Conservation (phyloP, 2,329 filamentous ascomycete genomes). For the Trichoderma semiorbis region DNA sequence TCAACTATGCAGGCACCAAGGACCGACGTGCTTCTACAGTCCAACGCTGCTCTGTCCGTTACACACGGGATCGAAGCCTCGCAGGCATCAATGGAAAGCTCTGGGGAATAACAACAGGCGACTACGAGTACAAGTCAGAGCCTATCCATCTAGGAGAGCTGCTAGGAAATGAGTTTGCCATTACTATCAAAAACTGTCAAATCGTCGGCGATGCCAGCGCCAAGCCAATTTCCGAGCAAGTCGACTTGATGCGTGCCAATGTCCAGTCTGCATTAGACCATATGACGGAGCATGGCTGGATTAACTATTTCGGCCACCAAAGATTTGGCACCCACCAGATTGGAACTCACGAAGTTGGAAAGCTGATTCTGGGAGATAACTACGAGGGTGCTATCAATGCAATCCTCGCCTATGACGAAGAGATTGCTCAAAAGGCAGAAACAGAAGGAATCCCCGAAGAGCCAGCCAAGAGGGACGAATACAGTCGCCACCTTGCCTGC, state of each 20-base stretch:
- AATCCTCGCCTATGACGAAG: slow-evolving; percentile 69
- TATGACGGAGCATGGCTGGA: slow-evolving; percentile 73
- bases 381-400: slow-evolving; percentile 76
- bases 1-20: slow-evolving; percentile 80
- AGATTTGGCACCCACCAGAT: slow-evolving; percentile 86
- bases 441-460: slow-evolving; percentile 37
- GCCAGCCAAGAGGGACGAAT: slow-evolving; percentile 69
- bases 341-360: slow-evolving; percentile 80
- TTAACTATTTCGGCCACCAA: slow-evolving; percentile 98
- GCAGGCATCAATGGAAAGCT: slow-evolving; percentile 60
- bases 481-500: slow-evolving; percentile 73
- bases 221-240: slow-evolving; percentile 27
- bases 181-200: slow-evolving; percentile 82
- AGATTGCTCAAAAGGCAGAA: slow-evolving; percentile 49
- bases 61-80: slow-evolving; percentile 55
- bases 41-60: slow-evolving; percentile 69
- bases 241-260: slow-evolving; percentile 34
- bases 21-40: slow-evolving; percentile 83
- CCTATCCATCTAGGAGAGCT: slow-evolving; percentile 80
- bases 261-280: slow-evolving; percentile 60
- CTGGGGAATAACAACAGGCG: slow-evolving; percentile 66
- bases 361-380: slow-evolving; percentile 77
- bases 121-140: slow-evolving; percentile 72
- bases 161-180: slow-evolving; percentile 85
- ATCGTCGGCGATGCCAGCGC: slow-evolving; percentile 44